Evolutionary conservation across 345 rosid genomes (phyloP).

Genomic region (Lepidium didymum): DNA sequence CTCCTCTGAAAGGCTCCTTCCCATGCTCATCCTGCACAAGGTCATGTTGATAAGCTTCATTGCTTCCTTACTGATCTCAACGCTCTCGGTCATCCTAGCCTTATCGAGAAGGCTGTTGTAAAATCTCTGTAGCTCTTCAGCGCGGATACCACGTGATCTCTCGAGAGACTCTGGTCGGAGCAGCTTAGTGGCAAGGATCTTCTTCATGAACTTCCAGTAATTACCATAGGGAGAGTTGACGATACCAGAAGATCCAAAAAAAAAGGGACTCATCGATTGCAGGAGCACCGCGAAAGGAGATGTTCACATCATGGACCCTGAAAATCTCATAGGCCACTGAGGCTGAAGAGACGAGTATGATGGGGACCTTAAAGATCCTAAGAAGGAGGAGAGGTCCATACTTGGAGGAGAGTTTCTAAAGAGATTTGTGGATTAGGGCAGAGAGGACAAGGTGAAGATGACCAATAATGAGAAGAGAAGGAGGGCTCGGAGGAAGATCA

Average conservation of each 20-base stretch:
- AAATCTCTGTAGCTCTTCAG: background rate
- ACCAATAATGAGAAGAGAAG: too few species aligned
- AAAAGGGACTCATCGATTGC: background rate
- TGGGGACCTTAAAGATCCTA: too few species aligned
- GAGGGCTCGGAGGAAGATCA: too few species aligned
- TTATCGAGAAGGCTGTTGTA: background rate
- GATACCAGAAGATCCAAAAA: background rate
- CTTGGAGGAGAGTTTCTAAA: too few species aligned
- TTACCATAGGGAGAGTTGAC: background rate
- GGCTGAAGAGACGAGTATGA: too few species aligned
- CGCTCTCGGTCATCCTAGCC: background rate
- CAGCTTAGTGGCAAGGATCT: background rate
- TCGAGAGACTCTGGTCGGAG: background rate
- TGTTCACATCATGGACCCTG: background rate
- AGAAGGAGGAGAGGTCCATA: too few species aligned
- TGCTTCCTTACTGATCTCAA: background rate
- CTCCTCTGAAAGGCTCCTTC: background rate
- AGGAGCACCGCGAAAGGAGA: background rate
- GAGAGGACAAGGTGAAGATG: too few species aligned
- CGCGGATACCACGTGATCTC: background rate
- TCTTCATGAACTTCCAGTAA: background rate
- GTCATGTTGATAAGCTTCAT: background rate
- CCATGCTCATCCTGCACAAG: background rate
- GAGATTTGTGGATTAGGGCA: too few species aligned
- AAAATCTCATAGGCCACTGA: background rate